phyloP scores from a whole-genome alignment of 2,329 filamentous ascomycete species.

The Cladophialophora chaetospira region DNA sequence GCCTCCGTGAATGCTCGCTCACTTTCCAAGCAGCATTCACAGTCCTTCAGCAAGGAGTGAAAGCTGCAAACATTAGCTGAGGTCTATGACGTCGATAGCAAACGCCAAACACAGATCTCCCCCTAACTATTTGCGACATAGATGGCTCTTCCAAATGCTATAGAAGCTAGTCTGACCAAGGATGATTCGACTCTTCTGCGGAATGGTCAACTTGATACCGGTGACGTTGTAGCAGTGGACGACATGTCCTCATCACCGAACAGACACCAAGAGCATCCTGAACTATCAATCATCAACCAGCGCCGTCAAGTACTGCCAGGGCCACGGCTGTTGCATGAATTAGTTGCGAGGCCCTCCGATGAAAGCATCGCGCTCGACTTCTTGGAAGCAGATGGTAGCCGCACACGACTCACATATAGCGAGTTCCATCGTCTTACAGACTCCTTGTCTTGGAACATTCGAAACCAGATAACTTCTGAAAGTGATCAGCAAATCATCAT shows the following conservation, averaged over 20 bases:
- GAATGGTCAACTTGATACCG: no score
- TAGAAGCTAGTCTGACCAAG: no score
- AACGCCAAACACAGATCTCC: no score
- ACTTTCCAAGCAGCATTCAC: neutral
- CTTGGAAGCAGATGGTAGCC: slow-evolving; percentile 51
- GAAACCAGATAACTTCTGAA: slow-evolving; percentile 27
- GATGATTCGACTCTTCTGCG: no score
- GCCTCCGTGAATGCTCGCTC: neutral
- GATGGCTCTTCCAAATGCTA: no score
- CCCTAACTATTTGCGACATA: no score
- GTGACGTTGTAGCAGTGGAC: neutral
- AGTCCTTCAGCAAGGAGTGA: neutral
- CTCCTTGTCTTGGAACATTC: slow-evolving; percentile 25
- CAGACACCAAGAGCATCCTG: slow-evolving; percentile 18
- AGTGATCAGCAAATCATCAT: slow-evolving; percentile 52
- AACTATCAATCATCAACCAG: slow-evolving; percentile 62
- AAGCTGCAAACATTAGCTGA: neutral
- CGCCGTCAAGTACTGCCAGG: slow-evolving; percentile 56
- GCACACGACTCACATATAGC: slow-evolving; percentile 59
- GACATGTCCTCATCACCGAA: slow-evolving; percentile 9
- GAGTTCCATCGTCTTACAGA: slow-evolving; percentile 50
- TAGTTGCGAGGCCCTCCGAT: slow-evolving; percentile 56
- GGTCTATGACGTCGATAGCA: no score
- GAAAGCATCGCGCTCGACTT: slow-evolving; percentile 64
- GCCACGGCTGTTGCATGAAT: slow-evolving; percentile 60